A percentile compares a stretch with the other conserved stretches of the same genome.
Conservation (phyloP, 768 basidiomycete species). For the Lentinula raphanica region DNA sequence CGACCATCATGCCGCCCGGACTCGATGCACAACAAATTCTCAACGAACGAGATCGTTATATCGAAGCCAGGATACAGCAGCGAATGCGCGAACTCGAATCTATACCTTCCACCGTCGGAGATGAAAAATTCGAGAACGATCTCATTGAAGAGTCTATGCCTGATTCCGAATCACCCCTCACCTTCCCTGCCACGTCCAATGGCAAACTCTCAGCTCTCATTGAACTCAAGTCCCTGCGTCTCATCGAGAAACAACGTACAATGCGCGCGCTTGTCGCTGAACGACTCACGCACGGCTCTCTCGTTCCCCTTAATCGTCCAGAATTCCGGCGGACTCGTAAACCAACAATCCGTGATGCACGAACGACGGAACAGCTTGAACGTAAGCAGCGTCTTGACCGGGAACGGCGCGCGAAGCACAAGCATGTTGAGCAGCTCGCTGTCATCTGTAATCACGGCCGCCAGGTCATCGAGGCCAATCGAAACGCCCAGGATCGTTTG, state of each 20-base stretch:
- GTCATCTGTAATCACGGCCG: constrained; percentile 83
- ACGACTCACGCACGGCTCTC: constrained; percentile 79
- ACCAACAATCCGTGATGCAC: constrained; percentile 82
- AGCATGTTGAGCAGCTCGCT: constrained; percentile 89
- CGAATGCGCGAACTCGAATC: constrained; percentile 82
- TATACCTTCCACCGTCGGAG: constrained; percentile 75
- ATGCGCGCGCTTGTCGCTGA: constrained; percentile 84
- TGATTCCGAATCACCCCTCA: constrained; percentile 14
- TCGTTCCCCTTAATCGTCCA: constrained; percentile 85
- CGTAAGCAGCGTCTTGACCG: constrained; percentile 88
- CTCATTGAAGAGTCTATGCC: constrained; percentile 30
- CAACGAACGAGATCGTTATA: constrained; percentile 86
- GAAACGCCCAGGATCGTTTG: constrained; percentile 58
- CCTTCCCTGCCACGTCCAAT: constrained; percentile 49
- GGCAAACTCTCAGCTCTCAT: constrained; percentile 88
- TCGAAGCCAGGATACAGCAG: constrained; percentile 85
- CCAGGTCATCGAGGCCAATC: constrained; percentile 64
- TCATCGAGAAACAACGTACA: constrained; percentile 88
- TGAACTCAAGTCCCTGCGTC: constrained; percentile 84
- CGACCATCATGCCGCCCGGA: constrained; percentile 85
- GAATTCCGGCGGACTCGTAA: constrained; percentile 88
- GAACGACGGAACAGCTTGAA: constrained; percentile 84
- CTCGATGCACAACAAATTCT: constrained; percentile 89
- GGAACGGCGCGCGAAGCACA: constrained; percentile 91
- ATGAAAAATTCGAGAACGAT: constrained; percentile 57